Base-by-base conservation (phyloP, 129 eudicot species). In the Apium graveolens region DNA sequence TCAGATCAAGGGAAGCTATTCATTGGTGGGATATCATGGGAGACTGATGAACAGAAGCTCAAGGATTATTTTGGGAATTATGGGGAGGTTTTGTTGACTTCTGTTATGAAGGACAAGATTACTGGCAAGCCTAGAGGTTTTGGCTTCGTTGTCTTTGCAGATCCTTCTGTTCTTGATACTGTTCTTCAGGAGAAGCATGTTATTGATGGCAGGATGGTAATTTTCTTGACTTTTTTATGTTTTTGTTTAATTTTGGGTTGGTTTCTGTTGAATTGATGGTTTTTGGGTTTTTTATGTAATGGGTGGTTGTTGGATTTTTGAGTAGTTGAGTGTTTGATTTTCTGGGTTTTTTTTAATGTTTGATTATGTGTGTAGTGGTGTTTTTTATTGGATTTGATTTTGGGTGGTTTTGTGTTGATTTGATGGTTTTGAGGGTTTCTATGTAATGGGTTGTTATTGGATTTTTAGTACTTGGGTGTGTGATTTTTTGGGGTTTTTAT, bases 1-100 rank as follows among this genome's bases (percentile, higher is more conserved):
- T 90, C 97, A 81, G 98, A 93, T 89, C 93, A 93, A 60, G 98
- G 96, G 29, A 93, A 93, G 88, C 87, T 93, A 0, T 93, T 93
- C 62, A 86, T 90, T 17, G 94, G 97, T 7, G 97, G 98, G 37
- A 93, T 93, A 5, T 93, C 98, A 46, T 90, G 98, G 97, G 98
- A 90, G 69, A 93, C 98, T 0, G 60, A 83, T 0, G 98, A 93
- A 71, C 92, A 89, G 8, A 93, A 84, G 83, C 89, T 90, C 39
- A 89, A 79, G 69, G 98, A 90, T 34, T 89, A 93, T 82, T 93
- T 93, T 39, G 82, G 87, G 26, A 83, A 83, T 39, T 93, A 88
- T 41, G 98, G 98, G 5, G 89, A 93, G 37, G 85, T 90, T 45
- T 38, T 80, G 35, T 90, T 87, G 77, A 77, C 97, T 5, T 93